These are phyloP conservation scores for Pseudopyricularia cyperi DNA, from an alignment of 2,329 filamentous ascomycete species.

Conservation along the genomic window DNA sequence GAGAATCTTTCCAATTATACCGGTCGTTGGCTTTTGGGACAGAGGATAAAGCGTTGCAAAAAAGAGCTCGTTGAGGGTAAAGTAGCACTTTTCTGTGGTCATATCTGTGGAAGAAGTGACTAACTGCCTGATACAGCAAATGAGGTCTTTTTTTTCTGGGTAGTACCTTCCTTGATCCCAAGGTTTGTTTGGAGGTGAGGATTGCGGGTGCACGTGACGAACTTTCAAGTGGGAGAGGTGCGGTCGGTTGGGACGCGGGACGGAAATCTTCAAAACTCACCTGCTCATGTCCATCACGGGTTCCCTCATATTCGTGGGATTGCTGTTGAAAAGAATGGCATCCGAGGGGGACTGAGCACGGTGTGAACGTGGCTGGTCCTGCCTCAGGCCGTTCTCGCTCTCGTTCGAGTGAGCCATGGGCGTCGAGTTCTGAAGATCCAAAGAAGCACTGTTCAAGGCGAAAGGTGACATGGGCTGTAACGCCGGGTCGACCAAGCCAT, in stretches of 20 bases:
- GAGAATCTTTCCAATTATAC: neutral
- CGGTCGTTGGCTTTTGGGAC: neutral
- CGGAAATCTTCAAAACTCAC: neutral
- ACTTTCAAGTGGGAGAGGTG: neutral
- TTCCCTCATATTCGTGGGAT: neutral
- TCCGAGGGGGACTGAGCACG: constrained; percentile 8
- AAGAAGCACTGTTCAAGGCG: neutral
- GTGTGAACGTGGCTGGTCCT: neutral
- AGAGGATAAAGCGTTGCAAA: too few species aligned
- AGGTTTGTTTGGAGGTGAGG: neutral
- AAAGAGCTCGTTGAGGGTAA: too few species aligned
- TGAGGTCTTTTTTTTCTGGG: too few species aligned
- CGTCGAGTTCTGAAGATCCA: neutral
- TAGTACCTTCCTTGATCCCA: neutral
- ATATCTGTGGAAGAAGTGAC: neutral
- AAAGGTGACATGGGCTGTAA: neutral
- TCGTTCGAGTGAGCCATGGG: constrained; percentile 3
- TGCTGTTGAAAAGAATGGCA: constrained; percentile 4
- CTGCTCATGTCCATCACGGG: constrained; percentile 4
- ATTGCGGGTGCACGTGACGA: neutral
- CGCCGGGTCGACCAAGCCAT: neutral
- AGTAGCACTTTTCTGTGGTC: too few species aligned
- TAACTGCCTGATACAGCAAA: neutral
- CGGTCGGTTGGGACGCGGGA: neutral
- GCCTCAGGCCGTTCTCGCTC: neutral